A percentile compares a stretch with the other conserved stretches of the same genome.
Conservation (phyloP, 345 rosid species). For the Syzygium grande region DNA sequence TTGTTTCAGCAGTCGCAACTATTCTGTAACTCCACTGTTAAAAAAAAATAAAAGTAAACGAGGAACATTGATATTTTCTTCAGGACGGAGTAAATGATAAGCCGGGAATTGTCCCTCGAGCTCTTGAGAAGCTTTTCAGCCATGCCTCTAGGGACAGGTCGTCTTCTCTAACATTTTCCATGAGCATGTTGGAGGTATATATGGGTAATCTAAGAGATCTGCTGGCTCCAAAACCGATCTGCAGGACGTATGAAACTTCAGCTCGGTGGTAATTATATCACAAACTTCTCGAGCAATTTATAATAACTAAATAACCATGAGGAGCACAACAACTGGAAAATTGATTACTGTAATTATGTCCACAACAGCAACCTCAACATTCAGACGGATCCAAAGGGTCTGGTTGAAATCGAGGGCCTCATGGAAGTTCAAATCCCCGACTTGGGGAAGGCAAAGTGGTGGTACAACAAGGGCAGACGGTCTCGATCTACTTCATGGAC, state of each 20-base stretch:
- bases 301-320: neutral
- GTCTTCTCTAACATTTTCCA: conserved; percentile 46
- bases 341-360: conserved; percentile 9
- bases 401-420: conserved; percentile 73
- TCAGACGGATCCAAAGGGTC: conserved; percentile 81
- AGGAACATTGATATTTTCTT: neutral
- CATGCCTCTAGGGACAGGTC: conserved; percentile 38
- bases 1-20: neutral
- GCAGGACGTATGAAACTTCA: conserved; percentile 28
- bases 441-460: conserved; percentile 57
- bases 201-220: conserved; percentile 79
- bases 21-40: neutral
- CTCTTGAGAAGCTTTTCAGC: conserved; percentile 54
- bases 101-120: conserved; percentile 76
- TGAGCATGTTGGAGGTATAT: conserved; percentile 96
- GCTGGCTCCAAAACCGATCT: conserved; percentile 47
- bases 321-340: neutral
- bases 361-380: conserved; percentile 74
- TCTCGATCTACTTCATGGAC: conserved; percentile 80
- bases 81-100: conserved; percentile 71
- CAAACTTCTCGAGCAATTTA: neutral
- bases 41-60: neutral
- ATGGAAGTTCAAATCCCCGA: conserved; percentile 65
- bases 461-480: conserved; percentile 73
- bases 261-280: conserved; percentile 37